These are phyloP conservation scores for Rhodamnia rubescens DNA, from an alignment of 345 rosid species.

Conservation along the genomic window DNA sequence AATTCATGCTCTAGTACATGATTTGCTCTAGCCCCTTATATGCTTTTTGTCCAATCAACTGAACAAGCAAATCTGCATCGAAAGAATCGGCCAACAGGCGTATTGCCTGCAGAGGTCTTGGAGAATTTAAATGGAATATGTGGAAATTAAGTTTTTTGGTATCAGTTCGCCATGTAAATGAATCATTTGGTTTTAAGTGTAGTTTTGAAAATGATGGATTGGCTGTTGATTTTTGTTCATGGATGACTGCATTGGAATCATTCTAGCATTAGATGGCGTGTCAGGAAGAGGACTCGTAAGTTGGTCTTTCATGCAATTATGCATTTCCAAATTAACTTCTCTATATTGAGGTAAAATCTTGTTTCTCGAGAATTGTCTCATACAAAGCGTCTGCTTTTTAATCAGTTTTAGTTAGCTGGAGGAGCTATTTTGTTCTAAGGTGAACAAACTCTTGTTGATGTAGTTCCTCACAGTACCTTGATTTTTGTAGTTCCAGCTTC, in stretches of 20 bases:
- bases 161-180: not conserved
- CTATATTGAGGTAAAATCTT: not conserved
- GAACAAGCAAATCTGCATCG: not conserved
- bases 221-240: not conserved
- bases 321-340: not conserved
- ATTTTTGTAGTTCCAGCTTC: slow-evolving; percentile 23
- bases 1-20: not conserved
- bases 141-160: not conserved
- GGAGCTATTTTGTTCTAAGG: not conserved
- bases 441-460: not conserved
- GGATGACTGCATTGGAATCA: not conserved
- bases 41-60: not conserved
- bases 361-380: not conserved
- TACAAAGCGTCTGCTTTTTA: not conserved
- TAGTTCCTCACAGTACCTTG: not conserved
- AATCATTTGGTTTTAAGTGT: not conserved
- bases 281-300: not conserved
- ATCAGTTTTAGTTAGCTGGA: not conserved
- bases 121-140: not conserved
- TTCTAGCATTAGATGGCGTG: not conserved
- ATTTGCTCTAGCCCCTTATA: not conserved
- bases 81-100: too few relatives aligned
- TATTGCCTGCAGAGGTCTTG: not conserved
- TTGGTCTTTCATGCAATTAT: not conserved
- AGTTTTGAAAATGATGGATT: not conserved